Base-by-base conservation (phyloP, 495 filamentous ascomycete genomes). In the Aspergillus leporis region DNA sequence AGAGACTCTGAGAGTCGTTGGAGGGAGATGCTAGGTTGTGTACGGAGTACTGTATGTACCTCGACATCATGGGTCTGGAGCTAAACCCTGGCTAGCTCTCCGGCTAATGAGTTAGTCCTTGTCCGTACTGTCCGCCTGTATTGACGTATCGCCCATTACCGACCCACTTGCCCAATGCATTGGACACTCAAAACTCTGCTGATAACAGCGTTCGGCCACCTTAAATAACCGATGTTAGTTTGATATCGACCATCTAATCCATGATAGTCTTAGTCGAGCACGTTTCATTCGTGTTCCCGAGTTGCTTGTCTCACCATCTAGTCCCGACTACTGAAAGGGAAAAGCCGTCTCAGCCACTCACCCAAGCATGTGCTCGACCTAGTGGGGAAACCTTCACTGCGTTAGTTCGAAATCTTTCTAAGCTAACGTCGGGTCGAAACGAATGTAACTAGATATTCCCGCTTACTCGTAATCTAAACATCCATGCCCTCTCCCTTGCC, bases 341-440 rank as follows among this genome's bases (percentile, higher is more conserved):
- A 12, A 14, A 31, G 4, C 3, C 13, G 4, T 32, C 50, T 5
- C n/a, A 36, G 43, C 54, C 54, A 56, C 41, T 56, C 54, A 19
- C 54, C 46, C 18, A 41, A 13, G 23, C 54, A 56, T 49, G 54
- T 56, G 54, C 54, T 38, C 30, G 10, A 12, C 36, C 36, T 3
- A 13, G 12, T 40, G 36, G 16, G 41, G 16, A 9, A 9, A 14
- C 1, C n/a, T 45, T 21, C 16, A 1, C 41, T 45, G 14, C 18
- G 2, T 45, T 45, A 2, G 18, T 14, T n/a, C 6, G 3, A 3
- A 6, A 3, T 9, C 2, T 19, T 18, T 45, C 41, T 19, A 18
- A 36, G 8, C 9, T 10, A 14, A 36, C 34, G 34, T 36, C 31
- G 5, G 31, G 31, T 32, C 31, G 31, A 32, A 32, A 5, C 10